A percentile compares a stretch with the other conserved stretches of the same genome.
These are phyloP conservation scores for Verticillium klebahnii DNA, from an alignment of 2,329 filamentous ascomycete species.

Conservation along the genomic window DNA sequence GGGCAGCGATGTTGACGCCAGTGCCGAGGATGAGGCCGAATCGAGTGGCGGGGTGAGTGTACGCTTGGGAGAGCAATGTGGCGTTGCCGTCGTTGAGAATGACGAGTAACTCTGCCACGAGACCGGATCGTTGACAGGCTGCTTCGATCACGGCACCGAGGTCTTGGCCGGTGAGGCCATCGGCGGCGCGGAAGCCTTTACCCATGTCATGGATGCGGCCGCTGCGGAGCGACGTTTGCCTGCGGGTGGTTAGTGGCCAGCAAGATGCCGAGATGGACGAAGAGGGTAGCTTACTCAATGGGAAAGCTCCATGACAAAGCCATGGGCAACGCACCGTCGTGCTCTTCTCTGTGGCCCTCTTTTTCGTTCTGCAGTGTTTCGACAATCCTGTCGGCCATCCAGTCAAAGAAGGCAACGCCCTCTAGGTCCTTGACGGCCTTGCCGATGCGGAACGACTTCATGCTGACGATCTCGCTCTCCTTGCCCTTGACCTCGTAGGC, in stretches of 20 bases:
- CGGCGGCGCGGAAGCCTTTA: conserved; percentile 58
- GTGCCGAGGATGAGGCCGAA: conserved; percentile 65
- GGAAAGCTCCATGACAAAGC: conserved; percentile 67
- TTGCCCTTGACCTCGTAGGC: conserved; percentile 25
- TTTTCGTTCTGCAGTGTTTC: conserved; percentile 45
- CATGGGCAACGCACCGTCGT: conserved; percentile 40
- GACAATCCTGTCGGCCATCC: conserved; percentile 59
- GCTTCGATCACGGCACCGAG: conserved; percentile 53
- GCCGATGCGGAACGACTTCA: conserved; percentile 52
- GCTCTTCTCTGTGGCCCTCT: conserved; percentile 26
- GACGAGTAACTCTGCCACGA: conserved; percentile 52
- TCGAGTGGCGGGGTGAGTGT: conserved; percentile 52
- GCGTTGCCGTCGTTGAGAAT: conserved; percentile 66
- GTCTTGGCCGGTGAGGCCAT: conserved; percentile 54
- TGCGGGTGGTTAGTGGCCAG: conserved; percentile 22
- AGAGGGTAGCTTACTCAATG: conserved; percentile 50
- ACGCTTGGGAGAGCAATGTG: conserved; percentile 61
- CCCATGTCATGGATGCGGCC: conserved; percentile 60
- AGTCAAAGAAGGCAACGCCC: conserved; percentile 60
- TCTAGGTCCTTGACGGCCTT: conserved; percentile 50
- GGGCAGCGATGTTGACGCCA: conserved; percentile 61
- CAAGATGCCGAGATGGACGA: neutral
- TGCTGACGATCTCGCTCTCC: conserved; percentile 48
- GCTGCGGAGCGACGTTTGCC: conserved; percentile 59
- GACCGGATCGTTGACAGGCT: conserved; percentile 45